Evolutionary conservation across 140 eudicot genomes (phyloP), one percentile per base, ranked within the genome.

Genomic region (Anethum foeniculum): DNA sequence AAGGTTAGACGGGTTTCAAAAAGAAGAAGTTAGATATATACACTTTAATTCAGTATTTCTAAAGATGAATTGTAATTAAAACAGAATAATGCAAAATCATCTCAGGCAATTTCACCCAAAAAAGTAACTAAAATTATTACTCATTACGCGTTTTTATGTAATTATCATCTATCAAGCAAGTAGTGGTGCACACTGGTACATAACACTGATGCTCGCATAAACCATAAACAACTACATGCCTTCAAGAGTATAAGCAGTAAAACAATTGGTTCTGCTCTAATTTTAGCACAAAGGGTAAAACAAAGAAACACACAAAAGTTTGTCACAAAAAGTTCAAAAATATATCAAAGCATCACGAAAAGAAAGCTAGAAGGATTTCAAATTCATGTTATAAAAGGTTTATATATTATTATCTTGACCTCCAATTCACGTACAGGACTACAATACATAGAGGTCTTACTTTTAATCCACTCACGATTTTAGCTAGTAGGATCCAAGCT

Each of bases 401-500:
- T 41, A 41, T 8, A 43, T 73, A 34, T 36, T 41, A 73, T 41
- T 21, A 73, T 25, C 51, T 73, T 73, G 49, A 73, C 30, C 48
- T 39, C 28, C 77, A 73, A 39, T 23, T 11, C 34, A 25, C 58
- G 23, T 13, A 44, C 28, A 56, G 30, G 72, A 15, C 52, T 71
- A 79, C 58, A 44, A n/a, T 74, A 74, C 78, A 74, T 41, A 4
- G 27, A 19, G 5, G 12, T 25, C 30, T 74, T 10, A 74, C 78
- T 46, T n/a, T 15, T 74, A 46, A 73, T 15, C 78, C 12, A 44
- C 34, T 74, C 56, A 74, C 30, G 9, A 74, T 46, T n/a, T 65
- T 38, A 14, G 58, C 54, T 11, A 14, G 4, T 23, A 60, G 71
- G 54, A 21, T 78, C 13, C 43, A 88, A 86, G 85, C 88, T 72